These are phyloP conservation scores for Termitomyces sp. DNA, from an alignment of 768 basidiomycete genomes.

Conservation along the genomic window DNA sequence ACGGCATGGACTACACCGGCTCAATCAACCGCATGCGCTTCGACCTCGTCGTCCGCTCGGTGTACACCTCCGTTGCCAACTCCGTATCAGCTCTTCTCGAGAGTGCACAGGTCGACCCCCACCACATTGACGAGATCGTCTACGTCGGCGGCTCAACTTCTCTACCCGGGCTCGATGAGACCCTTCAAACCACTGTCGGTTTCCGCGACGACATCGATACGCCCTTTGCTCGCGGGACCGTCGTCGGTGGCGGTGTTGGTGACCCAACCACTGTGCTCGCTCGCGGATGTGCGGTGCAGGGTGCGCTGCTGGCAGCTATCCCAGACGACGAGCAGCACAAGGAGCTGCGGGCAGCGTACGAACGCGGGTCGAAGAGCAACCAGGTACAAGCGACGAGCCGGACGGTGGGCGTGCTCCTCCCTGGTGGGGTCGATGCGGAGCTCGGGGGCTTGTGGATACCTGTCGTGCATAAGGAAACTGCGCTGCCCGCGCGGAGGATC, in stretches of 20 bases:
- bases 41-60: slow-evolving; percentile 56
- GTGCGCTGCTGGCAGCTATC: slow-evolving; percentile 52
- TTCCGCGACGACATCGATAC: slow-evolving; percentile 62
- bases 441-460: slow-evolving; percentile 67
- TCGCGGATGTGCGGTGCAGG: slow-evolving; percentile 71
- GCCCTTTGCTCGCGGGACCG: slow-evolving; percentile 62
- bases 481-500: slow-evolving; percentile 62
- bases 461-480: slow-evolving; percentile 64
- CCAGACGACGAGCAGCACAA: slow-evolving; percentile 42
- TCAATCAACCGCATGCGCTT: slow-evolving; percentile 53
- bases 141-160: slow-evolving; percentile 75
- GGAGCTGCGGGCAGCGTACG: slow-evolving; percentile 51
- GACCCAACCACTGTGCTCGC: slow-evolving; percentile 82
- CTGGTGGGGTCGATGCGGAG: slow-evolving; percentile 37
- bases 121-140: slow-evolving; percentile 73
- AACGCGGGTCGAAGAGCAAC: slow-evolving; percentile 27
- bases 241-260: slow-evolving; percentile 70
- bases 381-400: slow-evolving; percentile 52
- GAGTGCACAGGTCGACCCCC: slow-evolving; percentile 50
- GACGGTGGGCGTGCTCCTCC: slow-evolving; percentile 67
- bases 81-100: slow-evolving; percentile 53
- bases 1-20: slow-evolving; percentile 82
- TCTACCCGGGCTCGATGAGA: slow-evolving; percentile 71
- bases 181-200: slow-evolving; percentile 39
- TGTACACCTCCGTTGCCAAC: slow-evolving; percentile 55